Evolutionary conservation across 2,329 filamentous ascomycete species (phyloP).

Genomic region (Fusarium aywerte): DNA sequence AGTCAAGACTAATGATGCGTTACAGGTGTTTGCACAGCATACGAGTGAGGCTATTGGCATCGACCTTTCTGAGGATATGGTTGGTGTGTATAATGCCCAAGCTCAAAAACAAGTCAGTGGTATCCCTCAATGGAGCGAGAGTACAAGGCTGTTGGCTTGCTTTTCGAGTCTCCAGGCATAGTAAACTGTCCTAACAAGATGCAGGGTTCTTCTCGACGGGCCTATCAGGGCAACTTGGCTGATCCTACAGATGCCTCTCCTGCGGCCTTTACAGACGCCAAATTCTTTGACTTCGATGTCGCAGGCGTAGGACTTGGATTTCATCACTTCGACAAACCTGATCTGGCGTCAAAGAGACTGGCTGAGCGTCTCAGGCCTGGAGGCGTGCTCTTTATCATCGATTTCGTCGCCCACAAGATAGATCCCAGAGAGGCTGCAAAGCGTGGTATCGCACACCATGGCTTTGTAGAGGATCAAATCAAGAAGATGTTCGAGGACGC

Average conservation of each 20-base stretch:
- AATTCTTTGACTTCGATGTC: slow-evolving; percentile 77
- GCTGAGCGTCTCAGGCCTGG: slow-evolving; percentile 71
- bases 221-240: slow-evolving; percentile 68
- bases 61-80: slow-evolving; percentile 78
- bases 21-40: slow-evolving; percentile 39
- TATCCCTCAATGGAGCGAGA: neutral
- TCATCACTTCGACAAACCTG: slow-evolving; percentile 75
- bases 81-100: slow-evolving; percentile 71
- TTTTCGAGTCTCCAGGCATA: neutral
- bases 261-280: slow-evolving; percentile 65
- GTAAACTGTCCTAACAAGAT: slow-evolving; percentile 9
- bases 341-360: slow-evolving; percentile 67
- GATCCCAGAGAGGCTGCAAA: slow-evolving; percentile 39
- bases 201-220: slow-evolving; percentile 60
- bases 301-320: slow-evolving; percentile 71
- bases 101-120: slow-evolving; percentile 63
- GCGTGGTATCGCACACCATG: slow-evolving; percentile 71
- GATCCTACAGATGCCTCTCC: slow-evolving; percentile 59
- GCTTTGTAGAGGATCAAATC: slow-evolving; percentile 71
- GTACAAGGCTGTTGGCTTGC: neutral
- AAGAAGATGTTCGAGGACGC: slow-evolving; percentile 71
- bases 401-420: slow-evolving; percentile 69
- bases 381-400: slow-evolving; percentile 74
- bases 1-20: slow-evolving; percentile 3
- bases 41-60: slow-evolving; percentile 71